Base-by-base conservation (phyloP, 2,329 filamentous ascomycete genomes). In the Aspergillus quadricinctus region DNA sequence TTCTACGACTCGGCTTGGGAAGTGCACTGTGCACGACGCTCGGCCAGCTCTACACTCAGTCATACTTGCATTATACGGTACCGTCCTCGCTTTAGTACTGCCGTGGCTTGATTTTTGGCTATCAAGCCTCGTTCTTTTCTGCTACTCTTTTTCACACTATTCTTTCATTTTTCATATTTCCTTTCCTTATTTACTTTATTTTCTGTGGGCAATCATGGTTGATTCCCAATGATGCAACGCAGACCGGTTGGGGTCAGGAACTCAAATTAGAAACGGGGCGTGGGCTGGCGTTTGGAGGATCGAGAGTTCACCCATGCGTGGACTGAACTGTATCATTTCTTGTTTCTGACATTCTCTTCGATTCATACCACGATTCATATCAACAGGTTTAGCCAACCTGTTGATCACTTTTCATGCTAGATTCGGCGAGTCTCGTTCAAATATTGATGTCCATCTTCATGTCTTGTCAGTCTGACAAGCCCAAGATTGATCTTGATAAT, bases 1-100 rank as follows among this genome's bases (percentile, higher is more conserved):
- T 63, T 54, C 63, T 60, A 70, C 60, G 66, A 69, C 63, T 58
- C 48, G 57, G 57, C 55, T 61, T 58, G 56, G 56, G 51, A 50
- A 58, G 55, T 60, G 61, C 57, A 50, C 51, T 49, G 51, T 37
- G 37, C 45, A 35, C 28, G 52, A 14, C 37, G 31, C 27, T 45
- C 9, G 28, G 27, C 29, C 11, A 48, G 57, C 31, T 29, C 49
- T 54, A 55, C 48, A 40, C 37, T 37, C 49, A 17, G 6, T 17
- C 14, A 37, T n/a, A 37, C 31, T 17, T 37, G 28, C 14, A 17
- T 35, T 17, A 23, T 23, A 23, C 23, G 23, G 23, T 23, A 23
- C 31, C 31, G 31, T 37, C 31, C 14, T 17, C 31, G 14, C 14
- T 37, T 37, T 17, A 37, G 14, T 6, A 17, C 14, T 37, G 31